Conservation (phyloP, 1,284 basidiomycete species). For the Xerocomus cyaneibrunnescens region DNA sequence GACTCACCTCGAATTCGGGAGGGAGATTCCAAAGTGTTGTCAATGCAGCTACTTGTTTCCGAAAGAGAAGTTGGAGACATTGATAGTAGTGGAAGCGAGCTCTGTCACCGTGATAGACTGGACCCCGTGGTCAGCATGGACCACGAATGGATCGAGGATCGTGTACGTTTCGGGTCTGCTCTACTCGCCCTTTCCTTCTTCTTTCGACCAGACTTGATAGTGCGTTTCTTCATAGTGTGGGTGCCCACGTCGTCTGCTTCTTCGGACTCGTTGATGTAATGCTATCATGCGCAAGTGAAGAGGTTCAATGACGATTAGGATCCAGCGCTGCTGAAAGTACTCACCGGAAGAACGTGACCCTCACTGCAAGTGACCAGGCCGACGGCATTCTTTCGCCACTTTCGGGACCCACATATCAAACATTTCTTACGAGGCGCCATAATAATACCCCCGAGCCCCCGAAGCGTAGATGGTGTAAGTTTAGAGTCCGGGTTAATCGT, state of each 20-base stretch:
- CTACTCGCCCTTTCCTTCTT: slow-evolving; percentile 49
- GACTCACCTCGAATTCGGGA: slow-evolving; percentile 72
- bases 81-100: slow-evolving; percentile 79
- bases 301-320: background rate
- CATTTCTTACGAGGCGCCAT: slow-evolving; percentile 64
- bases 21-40: slow-evolving; percentile 69
- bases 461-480: too few relatives aligned
- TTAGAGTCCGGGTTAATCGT: too few relatives aligned
- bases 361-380: slow-evolving; percentile 75
- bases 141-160: background rate
- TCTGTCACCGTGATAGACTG: slow-evolving; percentile 80
- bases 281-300: slow-evolving; percentile 41
- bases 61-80: slow-evolving; percentile 75
- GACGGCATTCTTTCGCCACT: slow-evolving; percentile 76
- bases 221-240: slow-evolving; percentile 60
- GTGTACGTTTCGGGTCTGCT: slow-evolving; percentile 58
- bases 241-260: slow-evolving; percentile 59
- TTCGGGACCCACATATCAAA: slow-evolving; percentile 67
- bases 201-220: slow-evolving; percentile 53
- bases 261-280: slow-evolving; percentile 69
- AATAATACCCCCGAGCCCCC: background rate
- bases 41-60: slow-evolving; percentile 72
- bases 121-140: slow-evolving; percentile 4
- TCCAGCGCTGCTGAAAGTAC: slow-evolving; percentile 4
- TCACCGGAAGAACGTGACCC: slow-evolving; percentile 76